Evolutionary conservation across 768 basidiomycete species (phyloP).

Genomic region (Lactifluus pinguis): DNA sequence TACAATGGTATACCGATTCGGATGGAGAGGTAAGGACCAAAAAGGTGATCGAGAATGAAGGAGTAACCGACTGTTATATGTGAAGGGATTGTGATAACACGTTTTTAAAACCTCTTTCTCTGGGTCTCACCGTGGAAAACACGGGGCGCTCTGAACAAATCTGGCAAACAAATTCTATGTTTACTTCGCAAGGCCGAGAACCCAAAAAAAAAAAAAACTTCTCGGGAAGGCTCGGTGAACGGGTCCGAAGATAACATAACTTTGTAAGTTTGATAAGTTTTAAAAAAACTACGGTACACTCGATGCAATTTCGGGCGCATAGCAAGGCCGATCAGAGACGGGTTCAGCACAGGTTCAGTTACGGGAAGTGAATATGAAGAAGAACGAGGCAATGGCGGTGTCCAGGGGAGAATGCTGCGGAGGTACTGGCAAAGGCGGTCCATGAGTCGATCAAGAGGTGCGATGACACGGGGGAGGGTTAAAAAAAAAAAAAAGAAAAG

Average conservation of each 20-base stretch:
- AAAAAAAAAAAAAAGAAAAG: neutral
- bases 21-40: neutral
- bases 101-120: neutral
- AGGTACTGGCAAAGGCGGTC: neutral
- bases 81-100: neutral
- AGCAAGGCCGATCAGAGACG: neutral
- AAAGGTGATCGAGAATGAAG: neutral
- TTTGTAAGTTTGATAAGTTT: too few species aligned
- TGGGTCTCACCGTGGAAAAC: neutral
- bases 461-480: neutral
- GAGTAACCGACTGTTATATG: neutral
- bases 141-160: neutral
- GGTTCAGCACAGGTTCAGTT: neutral
- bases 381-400: neutral
- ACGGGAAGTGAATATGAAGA: neutral
- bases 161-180: neutral
- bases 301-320: neutral
- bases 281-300: neutral
- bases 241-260: slow-evolving; percentile 6
- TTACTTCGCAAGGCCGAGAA: neutral
- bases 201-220: neutral
- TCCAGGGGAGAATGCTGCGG: neutral
- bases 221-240: neutral
- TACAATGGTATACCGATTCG: neutral
- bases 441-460: neutral